Evolutionary conservation across 2,329 filamentous ascomycete species (phyloP), one percentile per base, ranked within the genome.

Genomic region (Fusarium paranaense): DNA sequence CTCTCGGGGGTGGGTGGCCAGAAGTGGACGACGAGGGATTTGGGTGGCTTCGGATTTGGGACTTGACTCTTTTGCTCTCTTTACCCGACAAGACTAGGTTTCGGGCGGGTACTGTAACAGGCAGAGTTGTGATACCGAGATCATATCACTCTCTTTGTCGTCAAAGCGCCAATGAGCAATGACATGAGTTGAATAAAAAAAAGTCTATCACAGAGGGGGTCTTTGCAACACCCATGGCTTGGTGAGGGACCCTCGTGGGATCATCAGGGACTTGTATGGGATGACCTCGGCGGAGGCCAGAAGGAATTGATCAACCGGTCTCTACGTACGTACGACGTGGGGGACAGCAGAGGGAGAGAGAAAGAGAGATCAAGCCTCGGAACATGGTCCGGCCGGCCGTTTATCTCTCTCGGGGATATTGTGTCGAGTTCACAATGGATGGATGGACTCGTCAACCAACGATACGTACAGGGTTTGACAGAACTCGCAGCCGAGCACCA

Each of bases 221-320:
- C 16, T 50, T n/a, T 50, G 22, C 42, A 47, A 47, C 22, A 47
- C 14, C 42, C 42, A 18, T 47, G 42, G 10, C 35, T 37, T 22
- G 37, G 35, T 18, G 38, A 42, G n/a, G 5, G 38, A 20, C 30
- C 25, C 30, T 13, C 35, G n/a, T 35, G 50, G 47, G 69, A 75
- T 69, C 73, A 72, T 69, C 71, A 75, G 74, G 65, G 58, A 71
- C 67, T 60, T 74, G 40, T 57, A 35, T 64, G 30, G 58, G 58
- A 59, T 71, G 71, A 70, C 50, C 72, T 77, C 72, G 70, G 58
- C 66, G 35, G 57, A 57, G 65, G 37, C 33, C 8, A 57, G 40
- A 58, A 42, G 71, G 64, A 74, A 74, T 72, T 72, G 72, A 74
- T 74, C 72, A 69, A 35, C 64, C n/a, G 56, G 33, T 35, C 20